Evolutionary conservation across 2,329 filamentous ascomycete genomes (phyloP).

Genomic region (Curvularia sp.): DNA sequence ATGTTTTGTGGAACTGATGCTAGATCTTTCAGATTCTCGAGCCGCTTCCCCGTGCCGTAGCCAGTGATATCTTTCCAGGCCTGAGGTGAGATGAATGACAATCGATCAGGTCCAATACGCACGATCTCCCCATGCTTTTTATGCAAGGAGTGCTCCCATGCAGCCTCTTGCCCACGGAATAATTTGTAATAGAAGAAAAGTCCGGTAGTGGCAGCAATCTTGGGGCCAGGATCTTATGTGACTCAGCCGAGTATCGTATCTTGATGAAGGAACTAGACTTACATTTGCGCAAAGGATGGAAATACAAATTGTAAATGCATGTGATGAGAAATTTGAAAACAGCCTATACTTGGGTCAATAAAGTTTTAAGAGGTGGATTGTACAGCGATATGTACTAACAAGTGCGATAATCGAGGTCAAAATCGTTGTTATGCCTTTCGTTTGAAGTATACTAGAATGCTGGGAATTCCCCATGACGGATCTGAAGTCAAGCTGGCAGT

Average conservation of each 20-base stretch:
- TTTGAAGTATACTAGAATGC: neutral
- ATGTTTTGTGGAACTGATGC: neutral
- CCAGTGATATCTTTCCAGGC: constrained; percentile 21
- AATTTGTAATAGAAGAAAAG: neutral
- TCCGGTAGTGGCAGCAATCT: neutral
- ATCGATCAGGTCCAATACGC: constrained; percentile 14
- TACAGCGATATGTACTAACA: neutral
- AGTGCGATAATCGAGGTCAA: neutral
- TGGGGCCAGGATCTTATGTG: neutral
- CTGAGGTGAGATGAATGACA: constrained; percentile 9
- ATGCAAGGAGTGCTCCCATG: neutral
- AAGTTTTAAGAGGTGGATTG: neutral
- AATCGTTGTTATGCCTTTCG: neutral
- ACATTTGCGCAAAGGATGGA: constrained; percentile 13
- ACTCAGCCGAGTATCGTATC: neutral
- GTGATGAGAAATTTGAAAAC: neutral
- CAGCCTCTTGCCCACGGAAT: neutral
- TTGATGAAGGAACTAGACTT: neutral
- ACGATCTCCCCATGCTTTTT: constrained; percentile 19
- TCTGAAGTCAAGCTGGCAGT: neutral
- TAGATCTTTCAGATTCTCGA: constrained; percentile 2
- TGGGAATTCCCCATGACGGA: neutral
- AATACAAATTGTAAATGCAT: constrained; percentile 6
- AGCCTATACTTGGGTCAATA: neutral
- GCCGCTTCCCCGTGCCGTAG: neutral